These are phyloP conservation scores for Chenopodium album DNA, from an alignment of 148 eudicot genomes.

Conservation along the genomic window DNA sequence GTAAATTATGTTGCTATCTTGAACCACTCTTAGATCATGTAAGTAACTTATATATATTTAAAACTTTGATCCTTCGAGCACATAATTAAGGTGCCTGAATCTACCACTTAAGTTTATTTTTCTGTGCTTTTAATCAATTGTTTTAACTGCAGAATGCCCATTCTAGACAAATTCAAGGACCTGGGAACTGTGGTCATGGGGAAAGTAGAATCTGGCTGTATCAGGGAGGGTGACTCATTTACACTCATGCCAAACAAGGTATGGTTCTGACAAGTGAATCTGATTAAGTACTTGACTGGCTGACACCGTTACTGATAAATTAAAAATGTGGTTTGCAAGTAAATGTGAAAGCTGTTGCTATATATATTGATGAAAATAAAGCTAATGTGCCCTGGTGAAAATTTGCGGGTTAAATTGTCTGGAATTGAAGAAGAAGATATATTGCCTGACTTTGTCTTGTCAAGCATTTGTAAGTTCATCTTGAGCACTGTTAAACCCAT, in stretches of 20 bases:
- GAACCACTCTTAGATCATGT: too few species aligned
- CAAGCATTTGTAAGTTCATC: conserved; percentile 50
- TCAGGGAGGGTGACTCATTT: too few species aligned
- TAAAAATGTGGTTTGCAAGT: conserved; percentile 43
- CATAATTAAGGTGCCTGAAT: too few species aligned
- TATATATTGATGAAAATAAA: conserved; percentile 71
- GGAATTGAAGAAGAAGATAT: conserved; percentile 93
- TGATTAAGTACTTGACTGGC: not conserved
- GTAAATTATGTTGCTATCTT: conserved; percentile 28
- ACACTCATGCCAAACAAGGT: conserved; percentile 90
- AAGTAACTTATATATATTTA: too few species aligned
- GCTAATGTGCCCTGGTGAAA: conserved; percentile 92
- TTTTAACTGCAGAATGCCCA: conserved; percentile 57
- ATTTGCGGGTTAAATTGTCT: conserved; percentile 69
- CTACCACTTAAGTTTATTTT: not conserved
- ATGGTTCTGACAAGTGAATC: not conserved
- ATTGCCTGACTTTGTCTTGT: conserved; percentile 68
- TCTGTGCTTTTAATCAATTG: not conserved
- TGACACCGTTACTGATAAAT: not conserved
- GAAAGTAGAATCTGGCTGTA: conserved; percentile 80
- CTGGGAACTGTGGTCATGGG: conserved; percentile 93
- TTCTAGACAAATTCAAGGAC: conserved; percentile 83
- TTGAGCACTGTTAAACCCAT: not conserved
- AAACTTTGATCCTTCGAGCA: too few species aligned
- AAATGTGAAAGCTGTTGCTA: conserved; percentile 68